Evolutionary conservation across 495 filamentous ascomycete species (phyloP).

Genomic region (Niebla homalea): DNA sequence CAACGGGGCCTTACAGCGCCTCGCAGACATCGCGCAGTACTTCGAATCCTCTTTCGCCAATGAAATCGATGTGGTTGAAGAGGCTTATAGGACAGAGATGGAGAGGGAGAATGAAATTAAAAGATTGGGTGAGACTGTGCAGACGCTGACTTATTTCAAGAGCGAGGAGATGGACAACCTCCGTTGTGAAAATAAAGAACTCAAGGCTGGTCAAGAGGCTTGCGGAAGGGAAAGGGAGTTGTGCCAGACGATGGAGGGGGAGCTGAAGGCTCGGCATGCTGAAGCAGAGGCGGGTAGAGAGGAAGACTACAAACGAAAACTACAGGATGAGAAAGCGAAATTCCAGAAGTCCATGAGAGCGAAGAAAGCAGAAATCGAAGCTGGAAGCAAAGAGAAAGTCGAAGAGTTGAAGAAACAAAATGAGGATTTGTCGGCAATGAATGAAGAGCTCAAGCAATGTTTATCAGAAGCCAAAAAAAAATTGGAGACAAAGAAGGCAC

Average conservation of each 20-base stretch:
- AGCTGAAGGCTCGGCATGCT: constrained; percentile 4
- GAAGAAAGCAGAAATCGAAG: constrained; percentile 12
- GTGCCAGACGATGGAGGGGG: not conserved
- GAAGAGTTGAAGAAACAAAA: not conserved
- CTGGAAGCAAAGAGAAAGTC: constrained; percentile 2
- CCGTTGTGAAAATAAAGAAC: not conserved
- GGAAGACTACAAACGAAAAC: constrained; percentile 3
- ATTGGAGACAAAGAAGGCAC: constrained; percentile 5
- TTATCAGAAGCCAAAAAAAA: constrained; percentile 5
- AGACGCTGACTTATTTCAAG: constrained; percentile 2
- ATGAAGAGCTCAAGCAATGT: constrained; percentile 2
- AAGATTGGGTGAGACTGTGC: not conserved
- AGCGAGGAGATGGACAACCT: constrained; percentile 3
- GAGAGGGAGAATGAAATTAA: constrained; percentile 3
- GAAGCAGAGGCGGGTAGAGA: constrained; percentile 3
- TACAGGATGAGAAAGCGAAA: constrained; percentile 10
- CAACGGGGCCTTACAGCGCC: constrained; percentile 8
- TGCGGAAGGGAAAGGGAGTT: not conserved
- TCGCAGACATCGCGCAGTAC: constrained; percentile 7
- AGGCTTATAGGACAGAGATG: constrained; percentile 4
- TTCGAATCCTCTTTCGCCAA: constrained; percentile 4
- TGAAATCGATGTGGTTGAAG: constrained; percentile 5
- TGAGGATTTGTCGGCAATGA: not conserved
- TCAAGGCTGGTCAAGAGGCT: constrained; percentile 1
- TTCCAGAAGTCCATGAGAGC: constrained; percentile 2